Base-by-base conservation (phyloP, 768 basidiomycete species). In the Peribolospora baueri region DNA sequence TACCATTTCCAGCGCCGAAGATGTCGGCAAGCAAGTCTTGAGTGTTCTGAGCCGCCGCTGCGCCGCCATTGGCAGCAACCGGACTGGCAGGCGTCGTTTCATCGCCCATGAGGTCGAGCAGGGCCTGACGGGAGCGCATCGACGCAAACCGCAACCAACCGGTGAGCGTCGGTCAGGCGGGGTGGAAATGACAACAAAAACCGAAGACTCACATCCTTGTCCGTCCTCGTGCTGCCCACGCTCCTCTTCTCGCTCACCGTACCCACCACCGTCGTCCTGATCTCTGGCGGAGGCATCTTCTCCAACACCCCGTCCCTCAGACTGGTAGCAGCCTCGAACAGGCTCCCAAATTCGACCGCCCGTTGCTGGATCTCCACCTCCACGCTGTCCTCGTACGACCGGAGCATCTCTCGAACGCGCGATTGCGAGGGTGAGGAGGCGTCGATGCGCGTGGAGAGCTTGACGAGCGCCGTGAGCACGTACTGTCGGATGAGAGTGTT, bases 221-320 rank as follows among this genome's bases (percentile, higher is more conserved):
- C 75, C 11, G 77, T 74, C 62, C 77, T 73, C 0, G 87, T 84
- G 1, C 88, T 88, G 3, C 91, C 93, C 40, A 98, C 93, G 42
- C 85, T 84, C 64, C 88, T 86, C 64, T 87, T 85, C 69, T 98
- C 91, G 68, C 86, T 90, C 54, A 56, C 51, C 57, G 82, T 75
- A 49, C 86, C 93, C 74, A 91, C 82, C 2, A 97, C 84, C 3
- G 91, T 95, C n/a, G 83, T 81, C 70, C 90, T 93, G 60, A 97
- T 70, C 66, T 98, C 93, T 2, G 93, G 93, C 5, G 86, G 83
- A n/a, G 93, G 93, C 93, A 98, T 98, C 54, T 87, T 76, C 70
- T 98, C 93, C 57, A 97, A 67, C 1, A 98, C 87, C 43, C 91
- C 93, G 6, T 74, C 73, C 57, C 76, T 73, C 25, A 83, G 69